Evolutionary conservation across 768 basidiomycete genomes (phyloP).

Genomic region (Mycena capillaripes): DNA sequence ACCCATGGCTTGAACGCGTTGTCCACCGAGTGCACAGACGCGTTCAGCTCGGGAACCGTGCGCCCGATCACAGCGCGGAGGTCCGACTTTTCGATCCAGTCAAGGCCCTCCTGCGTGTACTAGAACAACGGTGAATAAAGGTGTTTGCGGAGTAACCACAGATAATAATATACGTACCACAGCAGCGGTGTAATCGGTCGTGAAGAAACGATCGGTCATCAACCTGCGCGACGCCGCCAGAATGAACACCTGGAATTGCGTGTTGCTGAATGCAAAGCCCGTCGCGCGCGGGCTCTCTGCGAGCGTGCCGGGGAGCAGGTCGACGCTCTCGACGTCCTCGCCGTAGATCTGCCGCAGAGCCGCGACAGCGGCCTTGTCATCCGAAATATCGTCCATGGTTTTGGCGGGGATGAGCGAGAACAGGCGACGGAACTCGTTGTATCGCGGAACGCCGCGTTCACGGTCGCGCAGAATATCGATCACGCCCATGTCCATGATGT

Average conservation of each 20-base stretch:
- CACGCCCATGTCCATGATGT: slow-evolving; percentile 27
- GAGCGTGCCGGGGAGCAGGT: slow-evolving; percentile 19
- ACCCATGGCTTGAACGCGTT: slow-evolving; percentile 33
- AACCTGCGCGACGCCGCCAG: slow-evolving; percentile 24
- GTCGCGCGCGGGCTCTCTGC: slow-evolving; percentile 28
- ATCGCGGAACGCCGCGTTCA: slow-evolving; percentile 31
- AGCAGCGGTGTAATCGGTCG: slow-evolving; percentile 24
- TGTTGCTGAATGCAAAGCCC: slow-evolving; percentile 32
- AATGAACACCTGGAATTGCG: slow-evolving; percentile 30
- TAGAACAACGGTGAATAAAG: background rate
- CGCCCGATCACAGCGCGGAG: slow-evolving; percentile 25
- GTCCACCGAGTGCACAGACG: slow-evolving; percentile 5
- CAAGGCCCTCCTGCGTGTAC: slow-evolving; percentile 28
- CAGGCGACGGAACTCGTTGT: slow-evolving; percentile 30
- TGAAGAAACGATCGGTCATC: slow-evolving; percentile 33
- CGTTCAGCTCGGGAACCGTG: slow-evolving; percentile 19
- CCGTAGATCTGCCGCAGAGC: slow-evolving; percentile 20
- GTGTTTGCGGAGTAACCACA: background rate
- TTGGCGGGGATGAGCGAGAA: slow-evolving; percentile 29
- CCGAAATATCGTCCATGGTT: slow-evolving; percentile 25
- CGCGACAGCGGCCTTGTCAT: slow-evolving; percentile 19
- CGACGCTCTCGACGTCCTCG: slow-evolving; percentile 29
- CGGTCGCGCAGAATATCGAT: slow-evolving; percentile 31
- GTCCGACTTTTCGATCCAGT: slow-evolving; percentile 14
- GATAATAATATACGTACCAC: background rate